Conservation (phyloP, 2,329 filamentous ascomycete genomes). For the Sclerotinia borealis region DNA sequence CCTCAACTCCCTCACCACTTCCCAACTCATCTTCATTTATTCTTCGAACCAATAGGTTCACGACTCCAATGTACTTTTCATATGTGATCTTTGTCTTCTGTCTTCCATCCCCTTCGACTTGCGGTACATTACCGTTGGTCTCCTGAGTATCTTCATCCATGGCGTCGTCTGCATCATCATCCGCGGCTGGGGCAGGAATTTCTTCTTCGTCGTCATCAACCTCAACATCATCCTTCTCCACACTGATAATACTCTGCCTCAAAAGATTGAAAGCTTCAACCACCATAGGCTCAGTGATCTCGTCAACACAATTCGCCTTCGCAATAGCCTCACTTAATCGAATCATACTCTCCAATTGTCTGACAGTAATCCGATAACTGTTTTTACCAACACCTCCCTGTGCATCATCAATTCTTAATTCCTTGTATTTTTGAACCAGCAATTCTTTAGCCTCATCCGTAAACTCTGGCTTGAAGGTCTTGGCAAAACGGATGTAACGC, state of each 20-base stretch:
- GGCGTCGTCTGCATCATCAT: constrained; percentile 44
- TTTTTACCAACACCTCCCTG: constrained; percentile 92
- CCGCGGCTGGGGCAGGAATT: constrained; percentile 31
- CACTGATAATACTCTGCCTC: constrained; percentile 90
- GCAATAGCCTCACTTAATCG: constrained; percentile 95
- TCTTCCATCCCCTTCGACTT: constrained; percentile 10
- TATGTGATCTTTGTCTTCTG: constrained; percentile 83
- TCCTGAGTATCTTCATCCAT: constrained; percentile 42
- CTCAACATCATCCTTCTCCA: constrained; percentile 85
- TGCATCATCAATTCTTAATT: constrained; percentile 85
- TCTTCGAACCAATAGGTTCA: constrained; percentile 76
- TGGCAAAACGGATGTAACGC: constrained; percentile 92
- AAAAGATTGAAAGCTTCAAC: constrained; percentile 88
- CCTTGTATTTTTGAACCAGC: constrained; percentile 90
- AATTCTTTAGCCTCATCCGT: constrained; percentile 78
- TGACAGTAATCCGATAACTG: constrained; percentile 94
- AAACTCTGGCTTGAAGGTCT: constrained; percentile 91
- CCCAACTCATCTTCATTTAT: constrained; percentile 76
- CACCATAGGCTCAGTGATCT: constrained; percentile 79
- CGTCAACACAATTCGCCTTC: constrained; percentile 92
- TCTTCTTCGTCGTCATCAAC: constrained; percentile 44
- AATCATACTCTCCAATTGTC: constrained; percentile 93
- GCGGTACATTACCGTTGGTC: constrained; percentile 32
- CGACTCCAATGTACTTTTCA: constrained; percentile 88
- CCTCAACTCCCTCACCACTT: constrained; percentile 75